Base-by-base conservation (phyloP, 371 early-diverging fungal genomes). In the Mucor irregularis region DNA sequence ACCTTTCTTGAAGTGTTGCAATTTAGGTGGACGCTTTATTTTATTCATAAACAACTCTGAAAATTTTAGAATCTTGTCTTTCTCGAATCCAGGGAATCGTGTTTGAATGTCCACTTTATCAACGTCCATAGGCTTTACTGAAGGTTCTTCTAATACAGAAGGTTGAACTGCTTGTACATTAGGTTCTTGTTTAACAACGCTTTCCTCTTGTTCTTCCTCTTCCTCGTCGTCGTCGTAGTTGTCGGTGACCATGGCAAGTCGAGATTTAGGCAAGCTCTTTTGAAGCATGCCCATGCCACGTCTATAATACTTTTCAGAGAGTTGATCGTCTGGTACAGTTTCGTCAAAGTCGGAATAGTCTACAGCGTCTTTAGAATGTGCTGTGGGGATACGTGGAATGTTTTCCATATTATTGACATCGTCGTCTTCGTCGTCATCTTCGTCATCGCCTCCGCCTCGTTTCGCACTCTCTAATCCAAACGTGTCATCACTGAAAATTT, bases 301-400 rank as follows among this genome's bases (percentile, higher is more conserved):
- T 35, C 63, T 43, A 49, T 72, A 79, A 45, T 75, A 71, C 30
- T 71, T 74, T 34, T 78, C 75, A 22, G 69, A 68, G n/a, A 24
- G 42, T 40, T 68, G 64, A 30, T 81, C 83, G 54, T 91, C 93
- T 5, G 85, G 89, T 4, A 87, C 90, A 8, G 89, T 67, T 60
- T 94, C 95, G 59, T 89, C 80, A 61, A 88, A 84, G 56, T 90
- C 90, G 0, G 89, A 90, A 64, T 81, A 95, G 69, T 95, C 93
- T 1, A 91, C 68, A 5, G 93, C 93, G 54, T 89, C 86, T 24
- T 76, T 82, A 16, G 74, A 68, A 57, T 84, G 89, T 19, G 67
- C 53, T 30, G 64, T 73, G 6, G 62, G 64, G 28, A 64, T 53
- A 4, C 34, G 39, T 24, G 65, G 62, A 17, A 62, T 59, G 14